Percentiles rank a stretch among this genome's conserved stretches.
These are phyloP conservation scores for Suhomyces sp. DNA, from an alignment of 805 yeast genomes.

Conservation along the genomic window DNA sequence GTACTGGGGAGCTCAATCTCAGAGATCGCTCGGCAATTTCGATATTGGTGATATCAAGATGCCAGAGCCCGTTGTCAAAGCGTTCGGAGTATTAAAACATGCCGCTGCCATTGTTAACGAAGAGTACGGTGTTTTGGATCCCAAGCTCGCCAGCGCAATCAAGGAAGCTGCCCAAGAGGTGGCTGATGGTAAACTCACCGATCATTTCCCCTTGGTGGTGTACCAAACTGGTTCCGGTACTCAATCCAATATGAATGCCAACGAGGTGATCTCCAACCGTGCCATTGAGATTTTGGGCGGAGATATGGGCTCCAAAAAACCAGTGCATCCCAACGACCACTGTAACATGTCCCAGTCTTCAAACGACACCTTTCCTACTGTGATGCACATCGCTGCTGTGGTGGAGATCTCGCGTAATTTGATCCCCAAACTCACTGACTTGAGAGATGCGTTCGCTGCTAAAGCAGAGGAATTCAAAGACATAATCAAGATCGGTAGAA, in stretches of 20 bases:
- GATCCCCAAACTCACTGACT: slow-evolving; percentile 32
- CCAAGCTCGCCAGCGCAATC: slow-evolving; percentile 31
- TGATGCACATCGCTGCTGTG: slow-evolving; percentile 43
- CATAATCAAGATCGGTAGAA: slow-evolving; percentile 40
- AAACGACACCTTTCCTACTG: slow-evolving; percentile 41
- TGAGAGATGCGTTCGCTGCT: slow-evolving; percentile 29
- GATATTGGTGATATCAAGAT: slow-evolving; percentile 38
- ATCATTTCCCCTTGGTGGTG: slow-evolving; percentile 40
- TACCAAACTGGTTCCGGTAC: slow-evolving; percentile 43
- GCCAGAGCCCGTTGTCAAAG: slow-evolving; percentile 34
- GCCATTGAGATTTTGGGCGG: slow-evolving; percentile 42
- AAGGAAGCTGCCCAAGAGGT: slow-evolving; percentile 38
- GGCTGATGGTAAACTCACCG: slow-evolving; percentile 36
- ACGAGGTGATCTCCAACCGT: slow-evolving; percentile 38
- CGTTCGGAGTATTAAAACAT: slow-evolving; percentile 38
- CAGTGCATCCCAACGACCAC: slow-evolving; percentile 42
- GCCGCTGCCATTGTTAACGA: slow-evolving; percentile 39
- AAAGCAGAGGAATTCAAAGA: slow-evolving; percentile 32
- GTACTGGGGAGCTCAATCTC: slow-evolving; percentile 41
- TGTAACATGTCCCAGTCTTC: slow-evolving; percentile 40
- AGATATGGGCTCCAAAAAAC: slow-evolving; percentile 33
- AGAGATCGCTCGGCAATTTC: slow-evolving; percentile 36
- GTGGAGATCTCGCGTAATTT: slow-evolving; percentile 27
- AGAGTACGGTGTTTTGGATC: slow-evolving; percentile 31
- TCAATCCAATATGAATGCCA: slow-evolving; percentile 41